Evolutionary conservation across 306 rosid genomes (phyloP).

Genomic region (Arachis hypogaea): DNA sequence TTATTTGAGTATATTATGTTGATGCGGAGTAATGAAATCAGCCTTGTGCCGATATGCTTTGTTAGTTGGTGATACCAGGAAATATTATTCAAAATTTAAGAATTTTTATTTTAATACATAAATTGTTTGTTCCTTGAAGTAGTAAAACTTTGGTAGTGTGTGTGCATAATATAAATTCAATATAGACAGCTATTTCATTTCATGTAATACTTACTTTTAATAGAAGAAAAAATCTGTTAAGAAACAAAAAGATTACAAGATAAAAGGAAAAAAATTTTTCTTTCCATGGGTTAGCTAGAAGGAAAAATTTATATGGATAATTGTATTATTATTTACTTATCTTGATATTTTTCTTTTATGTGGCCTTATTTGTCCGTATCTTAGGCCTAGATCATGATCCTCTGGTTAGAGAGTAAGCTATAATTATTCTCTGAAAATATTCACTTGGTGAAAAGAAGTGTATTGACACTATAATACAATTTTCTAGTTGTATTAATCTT

Average conservation of each 20-base stretch:
- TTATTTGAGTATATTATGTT: no score
- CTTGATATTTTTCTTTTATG: slow-evolving; percentile 16
- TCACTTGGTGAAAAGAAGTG: slow-evolving; percentile 87
- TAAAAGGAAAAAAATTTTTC: not conserved
- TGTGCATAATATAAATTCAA: not conserved
- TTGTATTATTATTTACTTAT: no score
- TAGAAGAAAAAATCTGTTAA: not conserved
- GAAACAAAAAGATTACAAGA: not conserved
- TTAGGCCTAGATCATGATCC: slow-evolving; percentile 77
- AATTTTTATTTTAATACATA: not conserved
- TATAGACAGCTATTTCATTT: no score
- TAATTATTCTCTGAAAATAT: slow-evolving; percentile 79
- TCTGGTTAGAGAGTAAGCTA: slow-evolving; percentile 80
- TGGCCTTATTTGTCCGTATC: slow-evolving; percentile 84
- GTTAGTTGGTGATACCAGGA: not conserved
- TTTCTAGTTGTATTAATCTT: slow-evolving; percentile 82
- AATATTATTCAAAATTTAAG: not conserved
- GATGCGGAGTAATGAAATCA: no score
- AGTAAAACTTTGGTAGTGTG: not conserved
- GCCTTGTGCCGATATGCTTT: not conserved
- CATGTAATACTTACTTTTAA: not conserved
- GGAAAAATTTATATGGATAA: not conserved
- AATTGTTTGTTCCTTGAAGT: not conserved
- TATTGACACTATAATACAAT: slow-evolving; percentile 77
- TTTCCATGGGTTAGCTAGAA: not conserved